Percentiles rank a stretch among this genome's conserved stretches.
phyloP scores from a whole-genome alignment of 208 protist species.

The Angomonas deanei region DNA sequence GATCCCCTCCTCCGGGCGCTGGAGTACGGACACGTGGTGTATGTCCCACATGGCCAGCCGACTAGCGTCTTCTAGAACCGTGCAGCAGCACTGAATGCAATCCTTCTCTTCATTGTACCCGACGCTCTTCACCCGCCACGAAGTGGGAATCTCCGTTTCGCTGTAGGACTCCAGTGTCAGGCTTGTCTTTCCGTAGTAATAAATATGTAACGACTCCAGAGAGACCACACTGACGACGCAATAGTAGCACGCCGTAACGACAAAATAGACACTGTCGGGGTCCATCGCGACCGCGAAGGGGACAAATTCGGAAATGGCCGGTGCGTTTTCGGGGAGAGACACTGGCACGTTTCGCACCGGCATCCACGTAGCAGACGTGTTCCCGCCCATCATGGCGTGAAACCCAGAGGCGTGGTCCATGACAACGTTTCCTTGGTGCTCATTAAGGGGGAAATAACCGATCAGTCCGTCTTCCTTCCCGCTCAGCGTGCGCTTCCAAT shows the following conservation, averaged over 20 bases:
- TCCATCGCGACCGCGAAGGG: constrained; percentile 56
- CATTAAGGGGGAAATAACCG: constrained; percentile 81
- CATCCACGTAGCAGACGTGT: constrained; percentile 47
- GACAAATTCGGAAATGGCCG: constrained; percentile 64
- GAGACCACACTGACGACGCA: constrained; percentile 32
- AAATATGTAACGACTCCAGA: constrained; percentile 50
- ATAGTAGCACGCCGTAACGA: constrained; percentile 41
- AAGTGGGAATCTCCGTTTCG: constrained; percentile 32
- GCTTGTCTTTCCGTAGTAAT: constrained; percentile 27
- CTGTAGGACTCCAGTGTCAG: constrained; percentile 36
- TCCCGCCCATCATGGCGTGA: constrained; percentile 52
- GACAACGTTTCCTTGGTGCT: constrained; percentile 66
- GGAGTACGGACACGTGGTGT: constrained; percentile 28
- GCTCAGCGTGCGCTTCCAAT: constrained; percentile 48
- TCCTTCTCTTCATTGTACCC: constrained; percentile 34
- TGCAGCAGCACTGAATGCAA: constrained; percentile 51
- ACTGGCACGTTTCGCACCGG: constrained; percentile 48
- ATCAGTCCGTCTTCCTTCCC: constrained; percentile 50
- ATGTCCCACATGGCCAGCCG: constrained; percentile 70
- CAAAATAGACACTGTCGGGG: constrained; percentile 48
- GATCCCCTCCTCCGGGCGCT: neutral
- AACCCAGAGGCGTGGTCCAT: constrained; percentile 53
- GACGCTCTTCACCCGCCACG: constrained; percentile 38
- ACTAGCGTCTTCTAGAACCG: constrained; percentile 19
- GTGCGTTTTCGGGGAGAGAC: constrained; percentile 6